Evolutionary conservation across 805 yeast species (phyloP).

Genomic region (Myxozyma kluyveri): DNA sequence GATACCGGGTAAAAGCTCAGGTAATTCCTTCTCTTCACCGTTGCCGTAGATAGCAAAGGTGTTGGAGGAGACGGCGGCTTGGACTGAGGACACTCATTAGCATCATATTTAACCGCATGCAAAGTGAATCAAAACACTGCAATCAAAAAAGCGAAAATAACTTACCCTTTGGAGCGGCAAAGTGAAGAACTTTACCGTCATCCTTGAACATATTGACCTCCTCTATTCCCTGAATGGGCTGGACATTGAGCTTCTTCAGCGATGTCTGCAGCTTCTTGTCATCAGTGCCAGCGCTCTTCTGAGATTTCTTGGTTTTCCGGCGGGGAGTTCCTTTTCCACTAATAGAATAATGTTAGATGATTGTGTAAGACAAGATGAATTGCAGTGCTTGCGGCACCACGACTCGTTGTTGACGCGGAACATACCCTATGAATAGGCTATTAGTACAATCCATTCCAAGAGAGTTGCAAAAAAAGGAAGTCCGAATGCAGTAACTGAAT

Average conservation of each 20-base stretch:
- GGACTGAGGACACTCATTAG: conserved; percentile 51
- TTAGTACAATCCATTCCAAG: conserved; percentile 4
- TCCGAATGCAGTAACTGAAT: too few species aligned
- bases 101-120: background rate
- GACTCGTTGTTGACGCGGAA: too few species aligned
- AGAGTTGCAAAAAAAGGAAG: too few species aligned
- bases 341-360: background rate
- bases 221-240: conserved; percentile 82
- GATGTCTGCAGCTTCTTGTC: conserved; percentile 88
- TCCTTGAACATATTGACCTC: conserved; percentile 98
- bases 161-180: conserved; percentile 76
- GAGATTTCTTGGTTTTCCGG: conserved; percentile 81
- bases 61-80: conserved; percentile 86
- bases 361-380: too few species aligned
- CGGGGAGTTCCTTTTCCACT: conserved; percentile 66
- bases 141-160: background rate
- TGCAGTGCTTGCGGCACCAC: too few species aligned
- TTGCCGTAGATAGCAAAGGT: conserved; percentile 93
- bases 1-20: conserved; percentile 90
- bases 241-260: conserved; percentile 83
- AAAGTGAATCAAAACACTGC: background rate
- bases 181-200: conserved; percentile 93
- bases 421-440: conserved; percentile 8
- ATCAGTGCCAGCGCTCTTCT: conserved; percentile 63
- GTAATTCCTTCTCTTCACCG: conserved; percentile 87